Percentiles rank a stretch among this genome's conserved stretches.
phyloP scores from a whole-genome alignment of 1,284 basidiomycete species.

The Leccinum colubrinum region DNA sequence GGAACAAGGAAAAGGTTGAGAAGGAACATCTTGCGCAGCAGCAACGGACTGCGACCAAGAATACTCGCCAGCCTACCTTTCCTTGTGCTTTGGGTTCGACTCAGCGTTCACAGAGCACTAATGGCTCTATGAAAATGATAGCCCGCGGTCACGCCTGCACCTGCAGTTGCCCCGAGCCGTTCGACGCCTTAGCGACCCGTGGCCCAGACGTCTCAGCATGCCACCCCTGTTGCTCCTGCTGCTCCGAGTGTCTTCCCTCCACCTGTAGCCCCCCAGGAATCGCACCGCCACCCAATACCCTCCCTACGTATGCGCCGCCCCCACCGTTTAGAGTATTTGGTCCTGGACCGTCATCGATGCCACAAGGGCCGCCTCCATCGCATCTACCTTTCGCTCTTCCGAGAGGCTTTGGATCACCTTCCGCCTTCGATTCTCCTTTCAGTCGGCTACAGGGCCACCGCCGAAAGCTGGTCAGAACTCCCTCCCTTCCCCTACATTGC shows the following conservation, averaged over 20 bases:
- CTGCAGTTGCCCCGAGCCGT: conserved; percentile 21
- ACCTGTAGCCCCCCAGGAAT: conserved; percentile 44
- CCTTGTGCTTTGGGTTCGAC: conserved; percentile 53
- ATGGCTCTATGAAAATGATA: conserved; percentile 51
- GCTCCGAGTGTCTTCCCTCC: conserved; percentile 27
- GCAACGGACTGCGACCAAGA: conserved; percentile 36
- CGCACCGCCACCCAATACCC: conserved; percentile 40
- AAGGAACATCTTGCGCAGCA: conserved; percentile 47
- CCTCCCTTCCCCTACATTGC: conserved; percentile 39
- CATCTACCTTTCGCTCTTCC: conserved; percentile 54
- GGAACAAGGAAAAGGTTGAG: conserved; percentile 58
- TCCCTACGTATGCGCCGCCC: conserved; percentile 49
- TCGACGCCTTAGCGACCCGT: conserved; percentile 33
- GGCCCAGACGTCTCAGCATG: conserved; percentile 31
- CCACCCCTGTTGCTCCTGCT: conserved; percentile 33
- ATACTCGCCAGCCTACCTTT: conserved; percentile 46
- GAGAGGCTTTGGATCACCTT: conserved; percentile 44
- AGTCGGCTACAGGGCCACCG: conserved; percentile 45
- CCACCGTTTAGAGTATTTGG: conserved; percentile 49
- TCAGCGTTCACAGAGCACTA: conserved; percentile 40
- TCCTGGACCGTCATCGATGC: conserved; percentile 39
- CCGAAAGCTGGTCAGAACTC: conserved; percentile 39
- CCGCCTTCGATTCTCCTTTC: conserved; percentile 50
- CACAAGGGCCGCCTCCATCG: conserved; percentile 41
- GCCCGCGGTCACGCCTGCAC: conserved; percentile 31